phyloP scores from a whole-genome alignment of 305 asterid species.

The Fraxinus ornus region DNA sequence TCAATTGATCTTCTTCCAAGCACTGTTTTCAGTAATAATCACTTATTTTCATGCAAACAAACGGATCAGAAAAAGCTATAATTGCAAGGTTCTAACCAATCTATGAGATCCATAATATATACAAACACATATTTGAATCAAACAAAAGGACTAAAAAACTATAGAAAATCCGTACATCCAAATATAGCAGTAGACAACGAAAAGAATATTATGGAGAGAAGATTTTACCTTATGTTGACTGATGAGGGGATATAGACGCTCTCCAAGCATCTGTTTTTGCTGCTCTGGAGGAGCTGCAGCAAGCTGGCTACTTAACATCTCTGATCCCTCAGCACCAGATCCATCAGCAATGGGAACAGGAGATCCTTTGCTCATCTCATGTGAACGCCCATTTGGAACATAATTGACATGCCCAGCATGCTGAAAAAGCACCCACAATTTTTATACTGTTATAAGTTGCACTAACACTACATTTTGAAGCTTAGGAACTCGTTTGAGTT shows the following conservation, averaged over 20 bases:
- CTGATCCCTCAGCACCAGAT: constrained; percentile 45
- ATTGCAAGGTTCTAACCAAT: neutral
- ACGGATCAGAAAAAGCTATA: neutral
- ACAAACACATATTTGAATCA: neutral
- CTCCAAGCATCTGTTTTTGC: constrained; percentile 79
- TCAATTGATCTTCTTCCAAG: neutral
- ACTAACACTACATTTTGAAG: neutral
- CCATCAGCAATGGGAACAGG: constrained; percentile 30
- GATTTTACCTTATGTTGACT: constrained; percentile 53
- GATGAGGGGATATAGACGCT: constrained; percentile 76
- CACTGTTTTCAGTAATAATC: neutral
- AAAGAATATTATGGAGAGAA: neutral
- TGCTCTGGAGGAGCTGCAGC: constrained; percentile 62
- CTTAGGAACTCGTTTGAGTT: neutral
- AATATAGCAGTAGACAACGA: neutral
- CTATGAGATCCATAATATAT: neutral
- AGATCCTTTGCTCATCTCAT: constrained; percentile 34
- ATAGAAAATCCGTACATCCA: neutral
- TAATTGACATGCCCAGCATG: constrained; percentile 33
- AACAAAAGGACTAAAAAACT: neutral
- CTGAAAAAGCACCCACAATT: constrained; percentile 28
- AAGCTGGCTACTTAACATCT: constrained; percentile 66
- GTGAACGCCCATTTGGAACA: constrained; percentile 27
- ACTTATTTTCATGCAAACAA: neutral
- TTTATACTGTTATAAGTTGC: neutral